phyloP scores from a whole-genome alignment of 257 asterid genomes.

The Ligustrum vulgare region DNA sequence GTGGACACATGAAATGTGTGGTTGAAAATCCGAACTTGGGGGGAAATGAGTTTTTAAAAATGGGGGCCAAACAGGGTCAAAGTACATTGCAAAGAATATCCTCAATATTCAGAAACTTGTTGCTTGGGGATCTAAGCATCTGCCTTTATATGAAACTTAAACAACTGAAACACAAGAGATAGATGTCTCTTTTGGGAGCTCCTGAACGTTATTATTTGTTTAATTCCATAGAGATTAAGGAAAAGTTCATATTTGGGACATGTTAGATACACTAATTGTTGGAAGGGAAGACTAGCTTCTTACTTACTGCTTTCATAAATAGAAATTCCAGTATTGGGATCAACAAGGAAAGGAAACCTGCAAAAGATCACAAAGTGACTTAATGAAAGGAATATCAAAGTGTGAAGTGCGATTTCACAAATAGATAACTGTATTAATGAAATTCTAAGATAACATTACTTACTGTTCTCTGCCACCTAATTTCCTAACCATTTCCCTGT shows the following conservation, averaged over 20 bases:
- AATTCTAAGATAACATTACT: constrained; percentile 19
- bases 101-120: constrained; percentile 11
- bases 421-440: not conserved
- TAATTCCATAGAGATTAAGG: not conserved
- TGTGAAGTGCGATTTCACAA: not conserved
- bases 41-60: too few species aligned
- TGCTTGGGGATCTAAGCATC: too few species aligned
- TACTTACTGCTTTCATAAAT: constrained; percentile 74
- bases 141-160: too few species aligned
- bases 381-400: not conserved
- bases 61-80: too few species aligned
- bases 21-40: too few species aligned
- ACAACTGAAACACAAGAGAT: too few species aligned
- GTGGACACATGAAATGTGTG: too few species aligned
- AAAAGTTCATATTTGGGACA: not conserved
- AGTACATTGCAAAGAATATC: not conserved
- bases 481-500: constrained; percentile 57
- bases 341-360: constrained; percentile 81
- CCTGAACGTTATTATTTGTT: not conserved
- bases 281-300: not conserved
- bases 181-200: too few species aligned
- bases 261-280: not conserved
- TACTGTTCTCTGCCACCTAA: constrained; percentile 82
- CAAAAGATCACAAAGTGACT: constrained; percentile 18
- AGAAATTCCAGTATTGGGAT: constrained; percentile 68